Conservation (phyloP, 371 early-diverging fungal genomes). For the Mucor plumbeus region DNA sequence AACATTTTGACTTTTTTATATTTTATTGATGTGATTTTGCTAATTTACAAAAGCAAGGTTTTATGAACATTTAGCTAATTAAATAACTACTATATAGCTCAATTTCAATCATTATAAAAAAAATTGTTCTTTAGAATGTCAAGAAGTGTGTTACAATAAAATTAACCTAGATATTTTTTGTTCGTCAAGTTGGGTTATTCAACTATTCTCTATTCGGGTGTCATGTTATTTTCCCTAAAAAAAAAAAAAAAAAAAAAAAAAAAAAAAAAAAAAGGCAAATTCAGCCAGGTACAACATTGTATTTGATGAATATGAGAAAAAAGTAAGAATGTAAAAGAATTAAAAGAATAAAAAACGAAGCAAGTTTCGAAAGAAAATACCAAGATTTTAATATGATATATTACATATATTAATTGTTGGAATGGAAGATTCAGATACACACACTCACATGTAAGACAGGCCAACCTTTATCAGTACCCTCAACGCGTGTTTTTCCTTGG, state of each 20-base stretch:
- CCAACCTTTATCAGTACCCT: conserved; percentile 27
- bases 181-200: not conserved
- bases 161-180: not conserved
- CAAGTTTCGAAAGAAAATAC: not conserved
- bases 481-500: conserved; percentile 20
- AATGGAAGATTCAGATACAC: conserved; percentile 1
- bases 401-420: conserved; percentile 11
- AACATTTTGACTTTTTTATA: no score
- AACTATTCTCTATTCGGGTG: not conserved
- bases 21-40: no score
- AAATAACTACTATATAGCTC: not conserved
- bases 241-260: no score
- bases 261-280: not conserved
- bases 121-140: conserved; percentile 14
- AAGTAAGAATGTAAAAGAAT: not conserved
- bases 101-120: not conserved
- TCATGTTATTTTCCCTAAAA: not conserved
- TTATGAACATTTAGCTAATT: no score
- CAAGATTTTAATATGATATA: conserved; percentile 3
- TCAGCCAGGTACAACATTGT: not conserved
- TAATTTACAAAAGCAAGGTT: no score
- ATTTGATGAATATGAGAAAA: no score
- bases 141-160: conserved; percentile 28
- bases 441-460: conserved; percentile 14
- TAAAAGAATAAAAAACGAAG: not conserved